These are phyloP conservation scores for Trichoderma gamsii DNA, from an alignment of 495 filamentous ascomycete genomes.

Conservation along the genomic window DNA sequence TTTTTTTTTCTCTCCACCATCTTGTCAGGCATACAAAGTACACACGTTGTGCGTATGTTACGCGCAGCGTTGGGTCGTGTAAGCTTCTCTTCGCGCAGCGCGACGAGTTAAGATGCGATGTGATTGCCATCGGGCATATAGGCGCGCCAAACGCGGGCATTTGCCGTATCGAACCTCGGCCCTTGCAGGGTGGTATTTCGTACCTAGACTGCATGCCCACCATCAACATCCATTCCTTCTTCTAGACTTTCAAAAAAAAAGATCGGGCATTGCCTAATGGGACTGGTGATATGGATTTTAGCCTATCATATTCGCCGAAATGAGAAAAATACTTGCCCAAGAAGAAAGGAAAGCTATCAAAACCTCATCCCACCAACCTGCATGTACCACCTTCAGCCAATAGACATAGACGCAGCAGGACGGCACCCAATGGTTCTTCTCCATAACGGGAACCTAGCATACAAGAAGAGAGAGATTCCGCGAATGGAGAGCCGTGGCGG, in stretches of 20 bases:
- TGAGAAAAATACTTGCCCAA: background rate
- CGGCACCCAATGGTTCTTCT: too few relatives aligned
- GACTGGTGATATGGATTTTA: too few relatives aligned
- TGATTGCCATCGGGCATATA: background rate
- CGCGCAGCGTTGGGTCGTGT: background rate
- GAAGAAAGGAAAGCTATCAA: background rate
- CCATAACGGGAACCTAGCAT: too few relatives aligned
- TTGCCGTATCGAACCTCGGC: background rate
- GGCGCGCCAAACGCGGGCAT: slow-evolving; percentile 7
- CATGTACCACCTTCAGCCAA: background rate
- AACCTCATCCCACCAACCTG: background rate
- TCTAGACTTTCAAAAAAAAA: background rate
- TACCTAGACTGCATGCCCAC: background rate
- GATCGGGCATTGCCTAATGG: too few relatives aligned
- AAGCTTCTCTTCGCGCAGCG: background rate
- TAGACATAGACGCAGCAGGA: background rate
- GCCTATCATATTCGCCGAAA: background rate
- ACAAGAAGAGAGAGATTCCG: background rate
- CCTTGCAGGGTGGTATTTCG: too few relatives aligned
- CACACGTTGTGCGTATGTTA: background rate
- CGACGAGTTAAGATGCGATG: background rate
- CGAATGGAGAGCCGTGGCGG: slow-evolving; percentile 3
- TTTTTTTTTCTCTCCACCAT: too few relatives aligned
- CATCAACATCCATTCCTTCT: background rate
- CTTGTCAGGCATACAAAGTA: background rate